phyloP scores from a whole-genome alignment of 768 basidiomycete genomes.

The Scleroderma citrinum region DNA sequence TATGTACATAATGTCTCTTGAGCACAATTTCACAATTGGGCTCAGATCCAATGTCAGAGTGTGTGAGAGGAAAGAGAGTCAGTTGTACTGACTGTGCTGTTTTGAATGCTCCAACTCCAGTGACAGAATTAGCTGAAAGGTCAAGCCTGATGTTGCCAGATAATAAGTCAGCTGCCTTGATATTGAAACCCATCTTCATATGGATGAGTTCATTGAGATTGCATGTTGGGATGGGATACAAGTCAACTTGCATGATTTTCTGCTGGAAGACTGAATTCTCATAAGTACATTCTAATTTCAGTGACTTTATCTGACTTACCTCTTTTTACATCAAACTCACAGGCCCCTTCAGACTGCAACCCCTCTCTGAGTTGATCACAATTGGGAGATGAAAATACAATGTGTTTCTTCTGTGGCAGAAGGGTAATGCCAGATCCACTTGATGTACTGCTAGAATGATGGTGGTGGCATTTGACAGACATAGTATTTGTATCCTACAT shows the following conservation, averaged over 20 bases:
- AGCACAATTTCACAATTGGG: background rate
- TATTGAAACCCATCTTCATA: background rate
- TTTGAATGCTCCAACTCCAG: conserved; percentile 6
- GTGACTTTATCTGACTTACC: background rate
- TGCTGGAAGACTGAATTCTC: background rate
- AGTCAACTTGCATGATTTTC: background rate
- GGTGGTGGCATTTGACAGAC: too few relatives aligned
- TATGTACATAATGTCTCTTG: conserved; percentile 2
- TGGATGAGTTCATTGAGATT: background rate
- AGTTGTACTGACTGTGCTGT: conserved; percentile 2
- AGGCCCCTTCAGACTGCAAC: background rate
- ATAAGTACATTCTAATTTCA: background rate
- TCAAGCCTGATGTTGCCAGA: background rate
- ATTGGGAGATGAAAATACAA: too few relatives aligned
- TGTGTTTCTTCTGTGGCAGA: too few relatives aligned
- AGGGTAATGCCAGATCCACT: background rate
- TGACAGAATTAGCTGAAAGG: background rate
- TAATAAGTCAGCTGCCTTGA: background rate
- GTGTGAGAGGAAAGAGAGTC: background rate
- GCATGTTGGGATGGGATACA: background rate
- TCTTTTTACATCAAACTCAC: background rate
- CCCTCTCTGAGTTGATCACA: background rate
- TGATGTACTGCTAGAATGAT: background rate
- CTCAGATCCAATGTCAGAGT: background rate
- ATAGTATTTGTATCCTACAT: background rate